A percentile compares a stretch with the other conserved stretches of the same genome.
Conservation (phyloP, 1,284 basidiomycete species). For the Chalciporus piperatoides region DNA sequence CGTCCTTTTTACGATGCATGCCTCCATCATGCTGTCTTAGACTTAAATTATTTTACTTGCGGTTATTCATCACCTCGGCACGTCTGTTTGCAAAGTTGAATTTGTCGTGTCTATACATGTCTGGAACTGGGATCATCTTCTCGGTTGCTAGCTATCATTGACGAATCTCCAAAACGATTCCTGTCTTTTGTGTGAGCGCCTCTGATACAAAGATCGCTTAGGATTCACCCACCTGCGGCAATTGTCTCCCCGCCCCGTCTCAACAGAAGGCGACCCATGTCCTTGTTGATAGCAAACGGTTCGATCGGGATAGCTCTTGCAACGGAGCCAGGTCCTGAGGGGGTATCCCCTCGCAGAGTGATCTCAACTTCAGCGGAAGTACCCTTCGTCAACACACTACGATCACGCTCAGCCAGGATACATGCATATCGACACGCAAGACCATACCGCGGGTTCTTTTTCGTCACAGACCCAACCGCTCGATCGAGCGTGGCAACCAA, state of each 20-base stretch:
- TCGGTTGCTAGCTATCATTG: conserved; percentile 22
- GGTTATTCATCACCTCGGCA: conserved; percentile 10
- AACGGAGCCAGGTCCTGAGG: conserved; percentile 44
- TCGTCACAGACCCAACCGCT: conserved; percentile 70
- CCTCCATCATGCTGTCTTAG: conserved; percentile 17
- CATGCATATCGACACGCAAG: not conserved
- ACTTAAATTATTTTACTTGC: conserved; percentile 24
- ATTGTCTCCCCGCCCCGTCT: conserved; percentile 92
- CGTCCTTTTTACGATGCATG: conserved; percentile 19
- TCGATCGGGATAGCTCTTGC: conserved; percentile 78
- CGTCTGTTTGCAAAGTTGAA: conserved; percentile 7
- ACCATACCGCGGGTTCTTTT: conserved; percentile 74
- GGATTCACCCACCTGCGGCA: conserved; percentile 67
- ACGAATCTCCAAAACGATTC: conserved; percentile 43
- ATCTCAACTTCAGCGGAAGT: conserved; percentile 85
- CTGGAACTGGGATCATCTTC: conserved; percentile 1
- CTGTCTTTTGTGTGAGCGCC: conserved; percentile 22
- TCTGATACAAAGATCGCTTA: not conserved
- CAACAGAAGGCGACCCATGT: conserved; percentile 92
- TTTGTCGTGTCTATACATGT: conserved; percentile 13
- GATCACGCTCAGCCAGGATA: conserved; percentile 4
- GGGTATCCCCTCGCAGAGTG: conserved; percentile 56
- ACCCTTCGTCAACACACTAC: conserved; percentile 80
- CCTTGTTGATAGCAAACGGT: conserved; percentile 86
- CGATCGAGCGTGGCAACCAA: conserved; percentile 78